A percentile compares a stretch with the other conserved stretches of the same genome.
phyloP scores from a whole-genome alignment of 164 flowering plant genomes.

The Umbilicus rupestris region DNA sequence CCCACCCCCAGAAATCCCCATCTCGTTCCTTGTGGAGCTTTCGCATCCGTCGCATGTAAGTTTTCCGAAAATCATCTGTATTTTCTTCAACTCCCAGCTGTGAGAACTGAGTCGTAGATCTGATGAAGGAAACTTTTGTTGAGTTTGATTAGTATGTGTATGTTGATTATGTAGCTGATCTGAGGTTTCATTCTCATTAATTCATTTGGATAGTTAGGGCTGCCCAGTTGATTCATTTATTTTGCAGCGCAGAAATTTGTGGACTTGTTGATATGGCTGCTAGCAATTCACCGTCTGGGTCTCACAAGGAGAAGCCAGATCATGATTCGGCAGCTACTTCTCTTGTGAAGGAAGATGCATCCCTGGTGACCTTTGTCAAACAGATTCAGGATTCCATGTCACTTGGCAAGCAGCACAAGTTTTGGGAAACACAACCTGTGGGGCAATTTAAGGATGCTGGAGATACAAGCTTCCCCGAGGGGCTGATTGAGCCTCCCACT shows the following conservation, averaged over 20 bases:
- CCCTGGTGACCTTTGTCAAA: slow-evolving; percentile 2
- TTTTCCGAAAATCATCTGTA: not conserved
- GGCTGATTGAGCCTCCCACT: slow-evolving; percentile 8
- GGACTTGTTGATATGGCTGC: slow-evolving; percentile 5
- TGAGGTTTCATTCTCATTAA: not conserved
- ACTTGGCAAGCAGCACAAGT: slow-evolving; percentile 10
- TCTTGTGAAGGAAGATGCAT: slow-evolving; percentile 2
- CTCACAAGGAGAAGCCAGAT: not conserved
- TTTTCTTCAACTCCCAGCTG: not conserved
- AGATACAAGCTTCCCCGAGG: slow-evolving; percentile 11
- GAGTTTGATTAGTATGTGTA: not conserved
- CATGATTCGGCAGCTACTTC: not conserved
- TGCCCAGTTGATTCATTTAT: not conserved
- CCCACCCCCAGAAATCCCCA: no score
- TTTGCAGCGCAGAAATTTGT: not conserved
- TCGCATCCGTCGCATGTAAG: not conserved
- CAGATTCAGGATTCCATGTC: slow-evolving; percentile 10
- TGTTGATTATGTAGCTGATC: not conserved
- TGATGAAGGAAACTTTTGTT: not conserved
- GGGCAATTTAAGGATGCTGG: slow-evolving; percentile 11
- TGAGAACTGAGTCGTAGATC: not conserved
- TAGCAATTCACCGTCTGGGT: not conserved
- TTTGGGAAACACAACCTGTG: slow-evolving; percentile 11
- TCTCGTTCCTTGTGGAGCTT: not conserved
- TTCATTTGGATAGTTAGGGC: not conserved